Base-by-base conservation (phyloP, 768 basidiomycete species). In the Kwoniella dendrophila region DNA sequence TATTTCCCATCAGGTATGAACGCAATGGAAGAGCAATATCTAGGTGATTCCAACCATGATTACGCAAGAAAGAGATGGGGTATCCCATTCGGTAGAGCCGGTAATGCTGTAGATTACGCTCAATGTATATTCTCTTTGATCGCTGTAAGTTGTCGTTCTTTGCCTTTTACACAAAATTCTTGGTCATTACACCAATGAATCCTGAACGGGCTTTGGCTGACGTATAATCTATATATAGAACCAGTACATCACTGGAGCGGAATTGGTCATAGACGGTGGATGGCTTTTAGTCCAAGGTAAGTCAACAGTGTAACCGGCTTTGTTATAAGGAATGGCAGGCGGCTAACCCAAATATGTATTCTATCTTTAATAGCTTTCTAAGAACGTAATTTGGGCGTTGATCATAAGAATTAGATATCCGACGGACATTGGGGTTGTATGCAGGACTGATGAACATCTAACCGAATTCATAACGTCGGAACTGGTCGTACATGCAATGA, bases 1-100 rank as follows among this genome's bases (percentile, higher is more conserved):
- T 78, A 78, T 51, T 78, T 74, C 68, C 74, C 76, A 2, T 69
- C 66, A 53, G 67, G 72, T 2, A 71, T 74, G 72, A 68, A 55
- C 18, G 30, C 56, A 16, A 67, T 66, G 2, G 38, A 59, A 8
- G 54, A 62, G n/a, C 34, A 71, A 18, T 48, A 61, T 41, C 40
- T 16, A 12, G 53, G 51, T 0, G 49, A 52, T 10, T 43, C 36
- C 4, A 24, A 47, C 49, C 20, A 24, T 26, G 48, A 57, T 33
- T 22, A 55, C 18, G 70, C 66, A 62, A 64, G 66, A 40, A 59
- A 60, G 33, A 40, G 67, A 11, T 67, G 62, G 56, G 73, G 67
- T 6, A 76, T 74, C 30, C 76, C 76, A 1, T 70, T 78, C 30
- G 76, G 69, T 18, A 60, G 72, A 53, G 68, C 71, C 7, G 76